Percentiles rank a stretch among this genome's conserved stretches.
Evolutionary conservation across 805 yeast species (phyloP).

Genomic region (Candida methanosorbosa): DNA sequence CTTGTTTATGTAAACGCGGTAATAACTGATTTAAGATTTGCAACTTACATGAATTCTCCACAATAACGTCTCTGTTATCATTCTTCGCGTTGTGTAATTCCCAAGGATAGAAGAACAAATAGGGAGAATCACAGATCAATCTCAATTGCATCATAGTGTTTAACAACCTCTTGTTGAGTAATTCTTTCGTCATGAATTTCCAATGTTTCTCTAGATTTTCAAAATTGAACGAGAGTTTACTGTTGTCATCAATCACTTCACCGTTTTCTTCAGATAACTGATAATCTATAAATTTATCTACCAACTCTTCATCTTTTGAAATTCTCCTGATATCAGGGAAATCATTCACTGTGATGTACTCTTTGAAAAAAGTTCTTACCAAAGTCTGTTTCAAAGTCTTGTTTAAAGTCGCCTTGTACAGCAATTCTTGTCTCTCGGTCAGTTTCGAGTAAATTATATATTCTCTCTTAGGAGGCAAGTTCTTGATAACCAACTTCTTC

Average conservation of each 20-base stretch:
- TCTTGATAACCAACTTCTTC: conserved; percentile 60
- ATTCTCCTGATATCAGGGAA: conserved; percentile 11
- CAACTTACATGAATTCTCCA: conserved; percentile 65
- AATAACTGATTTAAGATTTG: conserved; percentile 59
- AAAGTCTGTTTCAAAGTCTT: conserved; percentile 36
- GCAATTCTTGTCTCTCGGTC: conserved; percentile 50
- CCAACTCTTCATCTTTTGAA: conserved; percentile 12
- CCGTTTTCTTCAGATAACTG: conserved; percentile 3
- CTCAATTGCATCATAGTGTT: conserved; percentile 80
- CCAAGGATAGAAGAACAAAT: conserved; percentile 76
- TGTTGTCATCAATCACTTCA: background rate
- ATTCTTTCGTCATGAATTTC: conserved; percentile 28
- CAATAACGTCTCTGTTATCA: conserved; percentile 16
- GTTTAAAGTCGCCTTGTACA: conserved; percentile 35
- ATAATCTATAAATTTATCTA: conserved; percentile 33
- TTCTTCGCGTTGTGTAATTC: conserved; percentile 34
- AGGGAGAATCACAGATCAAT: conserved; percentile 79
- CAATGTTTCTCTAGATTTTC: conserved; percentile 11
- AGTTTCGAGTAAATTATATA: conserved; percentile 70
- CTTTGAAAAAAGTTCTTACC: conserved; percentile 38
- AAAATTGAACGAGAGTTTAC: conserved; percentile 1
- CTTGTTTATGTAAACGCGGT: conserved; percentile 31
- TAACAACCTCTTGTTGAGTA: conserved; percentile 45
- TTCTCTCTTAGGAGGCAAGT: conserved; percentile 84
- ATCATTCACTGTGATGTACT: conserved; percentile 37